Conservation (phyloP, 2,329 filamentous ascomycete genomes). For the Penicillium paneum region DNA sequence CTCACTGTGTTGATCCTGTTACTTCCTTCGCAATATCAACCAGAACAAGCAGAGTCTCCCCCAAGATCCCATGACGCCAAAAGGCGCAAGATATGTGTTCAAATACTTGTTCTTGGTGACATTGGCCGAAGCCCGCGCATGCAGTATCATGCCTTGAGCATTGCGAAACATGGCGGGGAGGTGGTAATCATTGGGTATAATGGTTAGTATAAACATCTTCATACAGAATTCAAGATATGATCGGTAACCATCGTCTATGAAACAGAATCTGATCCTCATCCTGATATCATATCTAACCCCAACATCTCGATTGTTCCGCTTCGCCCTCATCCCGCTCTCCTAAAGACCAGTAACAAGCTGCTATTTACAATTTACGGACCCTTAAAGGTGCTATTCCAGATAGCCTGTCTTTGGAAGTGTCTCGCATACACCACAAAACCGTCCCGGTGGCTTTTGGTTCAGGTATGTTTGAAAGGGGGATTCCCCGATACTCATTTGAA, state of each 20-base stretch:
- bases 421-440: constrained; percentile 73
- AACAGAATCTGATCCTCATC: constrained; percentile 74
- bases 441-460: constrained; percentile 79
- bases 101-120: constrained; percentile 89
- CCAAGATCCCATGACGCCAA: constrained; percentile 10
- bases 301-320: constrained; percentile 71
- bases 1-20: constrained; percentile 52
- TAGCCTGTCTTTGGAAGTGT: constrained; percentile 65
- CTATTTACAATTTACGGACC: constrained; percentile 77
- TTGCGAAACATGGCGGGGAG: constrained; percentile 73
- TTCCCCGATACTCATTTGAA: not conserved
- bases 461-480: constrained; percentile 47
- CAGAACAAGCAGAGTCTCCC: constrained; percentile 17
- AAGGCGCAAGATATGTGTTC: constrained; percentile 54
- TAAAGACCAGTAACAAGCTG: constrained; percentile 65
- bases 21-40: constrained; percentile 53
- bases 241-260: constrained; percentile 7
- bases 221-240: not conserved
- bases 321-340: constrained; percentile 60
- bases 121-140: constrained; percentile 95
- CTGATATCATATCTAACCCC: constrained; percentile 67
- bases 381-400: constrained; percentile 81
- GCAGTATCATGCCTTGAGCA: constrained; percentile 95
- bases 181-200: constrained; percentile 87
- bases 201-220: constrained; percentile 50